Conservation (phyloP, 169 alveolate genomes). For the Blepharisma undulans region DNA sequence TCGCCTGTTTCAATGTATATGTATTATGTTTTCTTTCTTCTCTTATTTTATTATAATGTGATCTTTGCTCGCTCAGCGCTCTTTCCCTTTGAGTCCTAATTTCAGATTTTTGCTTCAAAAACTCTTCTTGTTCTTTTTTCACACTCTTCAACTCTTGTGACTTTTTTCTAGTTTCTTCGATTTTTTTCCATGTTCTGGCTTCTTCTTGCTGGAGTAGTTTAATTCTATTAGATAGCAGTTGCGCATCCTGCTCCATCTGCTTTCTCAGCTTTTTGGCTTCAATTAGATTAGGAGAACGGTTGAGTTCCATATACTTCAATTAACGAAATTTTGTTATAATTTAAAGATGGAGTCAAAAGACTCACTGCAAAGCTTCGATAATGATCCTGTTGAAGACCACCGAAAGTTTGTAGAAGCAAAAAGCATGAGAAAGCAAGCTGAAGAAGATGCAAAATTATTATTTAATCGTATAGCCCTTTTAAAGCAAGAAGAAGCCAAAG, state of each 20-base stretch:
- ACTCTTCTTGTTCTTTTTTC: conserved; percentile 61
- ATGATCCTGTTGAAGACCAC: neutral
- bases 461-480: conserved; percentile 75
- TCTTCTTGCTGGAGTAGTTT: conserved; percentile 73
- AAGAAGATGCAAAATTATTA: conserved; percentile 78
- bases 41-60: conserved; percentile 26
- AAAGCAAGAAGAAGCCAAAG: conserved; percentile 79
- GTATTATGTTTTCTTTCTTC: conserved; percentile 40
- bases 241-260: conserved; percentile 62
- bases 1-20: conserved; percentile 43
- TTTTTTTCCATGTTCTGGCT: conserved; percentile 69
- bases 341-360: neutral
- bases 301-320: neutral
- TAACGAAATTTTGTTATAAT: neutral
- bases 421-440: conserved; percentile 68
- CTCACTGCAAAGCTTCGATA: neutral
- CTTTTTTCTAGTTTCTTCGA: conserved; percentile 76
- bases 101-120: conserved; percentile 1
- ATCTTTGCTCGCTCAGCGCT: neutral
- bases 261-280: conserved; percentile 51
- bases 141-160: conserved; percentile 62
- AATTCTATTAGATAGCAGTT: conserved; percentile 69
- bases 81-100: neutral
- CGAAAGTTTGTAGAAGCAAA: conserved; percentile 48
- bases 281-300: neutral